phyloP scores from a whole-genome alignment of 75 land plant species.

The Cunninghamia lanceolata region DNA sequence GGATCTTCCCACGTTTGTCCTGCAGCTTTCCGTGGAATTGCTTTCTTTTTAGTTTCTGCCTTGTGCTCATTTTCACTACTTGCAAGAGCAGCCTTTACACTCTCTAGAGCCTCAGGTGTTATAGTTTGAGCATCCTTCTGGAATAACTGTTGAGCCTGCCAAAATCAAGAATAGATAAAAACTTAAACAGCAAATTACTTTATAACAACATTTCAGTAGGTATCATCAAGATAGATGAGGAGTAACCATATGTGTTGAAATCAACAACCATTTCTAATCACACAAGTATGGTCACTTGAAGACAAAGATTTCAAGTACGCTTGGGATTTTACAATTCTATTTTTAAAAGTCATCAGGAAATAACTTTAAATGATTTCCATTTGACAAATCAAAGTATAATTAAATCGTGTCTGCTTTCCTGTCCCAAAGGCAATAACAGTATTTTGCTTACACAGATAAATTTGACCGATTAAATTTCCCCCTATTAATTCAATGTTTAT shows the following conservation, averaged over 20 bases:
- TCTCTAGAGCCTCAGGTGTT: constrained; percentile 96
- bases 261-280: neutral
- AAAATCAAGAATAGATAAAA: constrained; percentile 11
- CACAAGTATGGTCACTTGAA: neutral
- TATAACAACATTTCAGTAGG: neutral
- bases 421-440: neutral
- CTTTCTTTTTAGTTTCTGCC: constrained; percentile 86
- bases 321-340: no score
- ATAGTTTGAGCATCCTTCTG: constrained; percentile 98
- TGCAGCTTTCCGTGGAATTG: constrained; percentile 96
- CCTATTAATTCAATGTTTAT: neutral
- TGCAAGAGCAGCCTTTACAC: constrained; percentile 98
- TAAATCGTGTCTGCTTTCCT: neutral
- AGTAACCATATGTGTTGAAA: neutral
- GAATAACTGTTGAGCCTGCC: constrained; percentile 95
- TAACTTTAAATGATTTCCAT: neutral
- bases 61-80: constrained; percentile 94
- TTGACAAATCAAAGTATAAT: neutral
- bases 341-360: no score
- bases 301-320: neutral
- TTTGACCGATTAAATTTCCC: neutral
- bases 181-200: neutral
- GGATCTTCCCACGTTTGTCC: constrained; percentile 99
- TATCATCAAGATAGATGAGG: neutral
- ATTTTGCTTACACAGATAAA: neutral